These are phyloP conservation scores for Colletotrichum horii DNA, from an alignment of 2,329 filamentous ascomycete genomes.

Conservation along the genomic window DNA sequence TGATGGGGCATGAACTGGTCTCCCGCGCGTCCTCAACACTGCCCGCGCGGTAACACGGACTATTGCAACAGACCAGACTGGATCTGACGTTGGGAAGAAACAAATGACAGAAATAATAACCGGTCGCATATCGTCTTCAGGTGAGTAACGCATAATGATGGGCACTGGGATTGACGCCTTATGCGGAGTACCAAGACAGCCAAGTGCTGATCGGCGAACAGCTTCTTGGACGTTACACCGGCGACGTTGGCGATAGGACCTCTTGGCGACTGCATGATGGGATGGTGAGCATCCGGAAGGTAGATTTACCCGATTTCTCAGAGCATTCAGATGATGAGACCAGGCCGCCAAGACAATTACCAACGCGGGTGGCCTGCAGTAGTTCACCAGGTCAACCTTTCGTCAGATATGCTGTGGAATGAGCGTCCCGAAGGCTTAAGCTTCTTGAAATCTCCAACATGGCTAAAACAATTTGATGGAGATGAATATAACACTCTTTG, in stretches of 20 bases:
- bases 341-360: background rate
- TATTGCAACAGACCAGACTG: background rate
- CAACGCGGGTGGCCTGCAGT: background rate
- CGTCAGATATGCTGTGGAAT: slow-evolving; percentile 5
- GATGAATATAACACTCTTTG: background rate
- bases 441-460: background rate
- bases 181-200: background rate
- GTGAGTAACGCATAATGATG: background rate
- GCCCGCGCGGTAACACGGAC: background rate
- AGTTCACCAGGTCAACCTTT: background rate
- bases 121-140: background rate
- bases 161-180: background rate
- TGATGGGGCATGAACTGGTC: background rate
- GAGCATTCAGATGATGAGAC: background rate
- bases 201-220: background rate
- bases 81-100: background rate
- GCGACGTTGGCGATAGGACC: background rate
- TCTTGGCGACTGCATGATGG: background rate
- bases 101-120: background rate
- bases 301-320: background rate
- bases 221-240: background rate
- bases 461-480: background rate
- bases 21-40: background rate
- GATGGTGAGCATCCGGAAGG: background rate
- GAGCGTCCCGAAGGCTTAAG: background rate